phyloP scores from a whole-genome alignment of 805 yeast species.

The Pichia manshurica region DNA sequence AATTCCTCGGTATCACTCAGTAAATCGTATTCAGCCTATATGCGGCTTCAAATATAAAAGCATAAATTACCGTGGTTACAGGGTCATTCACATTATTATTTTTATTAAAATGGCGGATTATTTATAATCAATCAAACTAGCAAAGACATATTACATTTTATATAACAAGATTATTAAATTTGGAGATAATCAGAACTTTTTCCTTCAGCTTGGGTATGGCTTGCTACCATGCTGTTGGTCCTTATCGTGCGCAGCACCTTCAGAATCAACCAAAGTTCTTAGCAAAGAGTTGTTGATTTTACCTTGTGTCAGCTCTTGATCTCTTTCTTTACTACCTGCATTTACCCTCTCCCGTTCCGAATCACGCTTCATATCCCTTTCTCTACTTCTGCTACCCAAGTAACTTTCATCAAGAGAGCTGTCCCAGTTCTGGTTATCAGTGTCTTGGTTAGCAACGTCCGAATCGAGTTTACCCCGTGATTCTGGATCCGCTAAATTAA shows the following conservation, averaged over 20 bases:
- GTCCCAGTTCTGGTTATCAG: conserved; percentile 11
- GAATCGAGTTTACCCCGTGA: conserved; percentile 1
- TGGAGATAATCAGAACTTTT: too few species aligned
- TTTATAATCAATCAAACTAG: too few species aligned
- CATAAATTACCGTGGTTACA: too few species aligned
- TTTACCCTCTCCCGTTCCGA: not conserved
- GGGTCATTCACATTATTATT: too few species aligned
- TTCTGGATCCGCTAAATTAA: conserved; percentile 15
- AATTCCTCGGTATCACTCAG: too few species aligned
- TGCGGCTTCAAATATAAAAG: too few species aligned
- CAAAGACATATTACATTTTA: too few species aligned
- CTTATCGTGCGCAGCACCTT: not conserved
- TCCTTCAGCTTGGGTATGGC: not conserved
- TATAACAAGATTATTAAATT: too few species aligned
- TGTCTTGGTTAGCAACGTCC: not conserved
- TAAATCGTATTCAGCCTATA: too few species aligned
- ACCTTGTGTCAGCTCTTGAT: not conserved
- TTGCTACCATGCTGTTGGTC: not conserved
- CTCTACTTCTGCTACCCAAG: conserved; percentile 8
- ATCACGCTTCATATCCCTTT: not conserved
- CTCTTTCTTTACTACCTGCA: not conserved
- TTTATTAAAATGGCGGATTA: too few species aligned
- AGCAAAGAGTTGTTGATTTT: not conserved
- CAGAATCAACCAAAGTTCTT: not conserved
- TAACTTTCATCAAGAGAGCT: conserved; percentile 13